These are phyloP conservation scores for Camptophora hylomeconis DNA, from an alignment of 2,329 filamentous ascomycete species.

Conservation along the genomic window DNA sequence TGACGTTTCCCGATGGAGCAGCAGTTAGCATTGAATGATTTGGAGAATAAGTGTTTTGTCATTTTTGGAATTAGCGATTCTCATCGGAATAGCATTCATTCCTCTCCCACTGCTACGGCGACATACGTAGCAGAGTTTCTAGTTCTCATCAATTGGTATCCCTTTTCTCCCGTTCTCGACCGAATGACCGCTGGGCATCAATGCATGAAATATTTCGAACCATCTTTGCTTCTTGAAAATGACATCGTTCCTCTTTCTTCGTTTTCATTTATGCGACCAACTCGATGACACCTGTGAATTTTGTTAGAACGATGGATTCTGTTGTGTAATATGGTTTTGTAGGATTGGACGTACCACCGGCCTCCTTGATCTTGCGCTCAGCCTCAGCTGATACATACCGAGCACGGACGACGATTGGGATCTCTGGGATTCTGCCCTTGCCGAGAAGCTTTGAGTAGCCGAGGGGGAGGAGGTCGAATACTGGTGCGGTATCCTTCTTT, in stretches of 20 bases:
- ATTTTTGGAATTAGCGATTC: no score
- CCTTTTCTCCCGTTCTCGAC: background rate
- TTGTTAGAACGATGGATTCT: no score
- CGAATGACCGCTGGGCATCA: constrained; percentile 1
- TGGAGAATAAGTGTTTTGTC: no score
- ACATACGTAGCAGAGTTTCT: background rate
- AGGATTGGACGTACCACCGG: no score
- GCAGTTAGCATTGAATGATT: no score
- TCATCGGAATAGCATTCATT: no score
- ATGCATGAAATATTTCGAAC: constrained; percentile 3
- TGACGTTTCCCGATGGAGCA: no score
- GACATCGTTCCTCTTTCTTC: constrained; percentile 13
- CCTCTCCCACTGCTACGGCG: background rate
- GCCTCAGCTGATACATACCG: constrained; percentile 92
- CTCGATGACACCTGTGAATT: constrained; percentile 86
- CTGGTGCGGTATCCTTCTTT: constrained; percentile 85
- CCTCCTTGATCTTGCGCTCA: constrained; percentile 98
- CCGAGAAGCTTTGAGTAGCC: constrained; percentile 98
- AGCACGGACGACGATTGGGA: constrained; percentile 88
- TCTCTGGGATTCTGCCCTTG: constrained; percentile 88
- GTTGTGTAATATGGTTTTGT: no score
- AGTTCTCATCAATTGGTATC: no score
- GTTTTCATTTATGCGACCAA: constrained; percentile 74
- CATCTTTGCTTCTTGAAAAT: no score
- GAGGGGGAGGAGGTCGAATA: constrained; percentile 92